Base-by-base conservation (phyloP, 441 rosid genomes). In the Bruguiera hainesii region DNA sequence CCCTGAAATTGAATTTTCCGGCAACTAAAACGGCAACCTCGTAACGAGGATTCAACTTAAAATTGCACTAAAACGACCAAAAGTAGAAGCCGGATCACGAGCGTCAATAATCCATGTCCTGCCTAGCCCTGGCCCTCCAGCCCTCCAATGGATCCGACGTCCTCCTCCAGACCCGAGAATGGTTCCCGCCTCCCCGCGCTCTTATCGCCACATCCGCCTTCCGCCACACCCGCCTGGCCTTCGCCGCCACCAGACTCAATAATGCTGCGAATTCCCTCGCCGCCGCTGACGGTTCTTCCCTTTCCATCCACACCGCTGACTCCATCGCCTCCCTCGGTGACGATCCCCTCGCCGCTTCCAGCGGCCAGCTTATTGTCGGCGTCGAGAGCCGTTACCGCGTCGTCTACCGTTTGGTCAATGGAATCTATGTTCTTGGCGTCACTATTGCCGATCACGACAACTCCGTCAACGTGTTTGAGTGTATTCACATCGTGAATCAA, bases 321-420 rank as follows among this genome's bases (percentile, higher is more conserved):
- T 70, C 83, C 56, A 64, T 76, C 66, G 81, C 82, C 21, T 75
- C 83, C 58, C 69, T 83, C 20, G 90, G 93, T 7, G 97, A 93
- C 56, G 98, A 93, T 61, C 98, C 97, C 1, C 90, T 93, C 5
- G 93, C 96, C 0, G 97, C 98, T 57, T 89, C 98, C 6, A 85
- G 91, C 33, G 98, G 98, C 59, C 97, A 93, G 80, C 80, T 93
- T 25, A 88, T 91, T 42, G 98, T 93, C 61, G 97, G 98, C 68
- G 95, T 91, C 7, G 98, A 93, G 81, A 89, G 96, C 64, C 88
- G 88, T 64, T 93, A 93, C 73, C 95, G 98, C n/a, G 91, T 93
- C 21, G 96, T 93, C 46, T 93, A 93, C 75, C 83, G 97, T 29
- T 87, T 93, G 16, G 98, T 93, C 60, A 93, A 93, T 73, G 84